Percentiles rank a stretch among this genome's conserved stretches.
phyloP scores from a whole-genome alignment of 2,329 filamentous ascomycete species.

The Penicillium sp. region DNA sequence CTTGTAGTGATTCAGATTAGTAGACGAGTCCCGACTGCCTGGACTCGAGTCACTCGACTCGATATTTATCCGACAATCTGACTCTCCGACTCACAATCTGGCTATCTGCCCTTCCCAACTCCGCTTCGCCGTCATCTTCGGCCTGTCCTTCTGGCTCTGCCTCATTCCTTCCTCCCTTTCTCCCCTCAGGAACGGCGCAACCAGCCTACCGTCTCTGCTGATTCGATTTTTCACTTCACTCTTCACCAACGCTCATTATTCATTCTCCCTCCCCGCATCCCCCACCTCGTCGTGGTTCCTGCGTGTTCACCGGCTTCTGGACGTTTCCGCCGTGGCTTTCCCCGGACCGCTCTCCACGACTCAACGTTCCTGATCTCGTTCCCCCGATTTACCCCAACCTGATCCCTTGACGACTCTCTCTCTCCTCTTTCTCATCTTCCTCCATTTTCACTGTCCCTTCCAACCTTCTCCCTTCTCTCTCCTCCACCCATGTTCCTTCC shows the following conservation, averaged over 20 bases:
- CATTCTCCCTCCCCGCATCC: background rate
- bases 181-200: background rate
- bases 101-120: background rate
- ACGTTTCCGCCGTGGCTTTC: slow-evolving; percentile 15
- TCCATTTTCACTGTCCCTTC: slow-evolving; percentile 16
- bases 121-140: slow-evolving; percentile 1
- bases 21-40: background rate
- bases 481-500: slow-evolving; percentile 19
- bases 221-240: background rate
- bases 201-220: slow-evolving; percentile 1
- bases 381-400: slow-evolving; percentile 19
- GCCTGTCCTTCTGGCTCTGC: background rate
- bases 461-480: slow-evolving; percentile 20
- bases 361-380: slow-evolving; percentile 16
- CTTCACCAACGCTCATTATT: background rate
- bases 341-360: slow-evolving; percentile 20
- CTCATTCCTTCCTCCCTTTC: background rate
- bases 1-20: no score
- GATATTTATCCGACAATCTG: background rate
- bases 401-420: slow-evolving; percentile 9
- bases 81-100: background rate
- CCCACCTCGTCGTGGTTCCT: slow-evolving; percentile 20
- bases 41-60: background rate
- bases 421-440: slow-evolving; percentile 16
- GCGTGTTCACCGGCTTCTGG: slow-evolving; percentile 11